Conservation (phyloP, 2,329 filamentous ascomycete species). For the Onygenales sp. region DNA sequence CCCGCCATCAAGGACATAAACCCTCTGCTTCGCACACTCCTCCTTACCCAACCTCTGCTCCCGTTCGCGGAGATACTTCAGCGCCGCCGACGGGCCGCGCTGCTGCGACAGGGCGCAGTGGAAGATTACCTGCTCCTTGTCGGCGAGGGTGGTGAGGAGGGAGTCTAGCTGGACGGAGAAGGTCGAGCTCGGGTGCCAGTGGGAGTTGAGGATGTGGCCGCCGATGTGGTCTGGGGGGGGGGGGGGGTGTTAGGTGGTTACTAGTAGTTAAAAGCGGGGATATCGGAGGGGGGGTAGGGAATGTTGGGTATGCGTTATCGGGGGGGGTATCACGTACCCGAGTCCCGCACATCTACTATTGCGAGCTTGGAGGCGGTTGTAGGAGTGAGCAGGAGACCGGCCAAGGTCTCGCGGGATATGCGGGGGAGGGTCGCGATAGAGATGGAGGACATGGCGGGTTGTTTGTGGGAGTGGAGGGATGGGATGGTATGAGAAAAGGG, state of each 20-base stretch:
- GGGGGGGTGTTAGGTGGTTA: background rate
- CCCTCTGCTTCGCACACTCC: slow-evolving; percentile 50
- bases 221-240: slow-evolving; percentile 64
- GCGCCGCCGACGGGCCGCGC: slow-evolving; percentile 73
- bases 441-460: slow-evolving; percentile 41
- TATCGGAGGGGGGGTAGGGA: background rate
- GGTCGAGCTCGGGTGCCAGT: slow-evolving; percentile 62
- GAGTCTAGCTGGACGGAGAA: slow-evolving; percentile 72
- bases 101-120: slow-evolving; percentile 91
- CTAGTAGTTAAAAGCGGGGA: background rate
- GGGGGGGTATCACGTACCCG: slow-evolving; percentile 40
- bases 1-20: slow-evolving; percentile 73
- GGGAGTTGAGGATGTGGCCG: slow-evolving; percentile 72
- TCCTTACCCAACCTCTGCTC: slow-evolving; percentile 40
- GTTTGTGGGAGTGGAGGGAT: too few relatives aligned
- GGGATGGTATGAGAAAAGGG: background rate
- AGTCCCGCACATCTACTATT: slow-evolving; percentile 82
- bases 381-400: slow-evolving; percentile 51
- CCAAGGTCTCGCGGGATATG: slow-evolving; percentile 61
- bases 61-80: slow-evolving; percentile 60
- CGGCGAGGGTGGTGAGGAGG: slow-evolving; percentile 65
- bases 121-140: slow-evolving; percentile 80
- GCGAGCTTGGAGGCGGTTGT: slow-evolving; percentile 45
- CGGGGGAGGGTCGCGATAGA: slow-evolving; percentile 55
- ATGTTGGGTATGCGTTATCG: background rate